These are phyloP conservation scores for Neurospora sp. DNA, from an alignment of 495 filamentous ascomycete genomes.

Conservation along the genomic window DNA sequence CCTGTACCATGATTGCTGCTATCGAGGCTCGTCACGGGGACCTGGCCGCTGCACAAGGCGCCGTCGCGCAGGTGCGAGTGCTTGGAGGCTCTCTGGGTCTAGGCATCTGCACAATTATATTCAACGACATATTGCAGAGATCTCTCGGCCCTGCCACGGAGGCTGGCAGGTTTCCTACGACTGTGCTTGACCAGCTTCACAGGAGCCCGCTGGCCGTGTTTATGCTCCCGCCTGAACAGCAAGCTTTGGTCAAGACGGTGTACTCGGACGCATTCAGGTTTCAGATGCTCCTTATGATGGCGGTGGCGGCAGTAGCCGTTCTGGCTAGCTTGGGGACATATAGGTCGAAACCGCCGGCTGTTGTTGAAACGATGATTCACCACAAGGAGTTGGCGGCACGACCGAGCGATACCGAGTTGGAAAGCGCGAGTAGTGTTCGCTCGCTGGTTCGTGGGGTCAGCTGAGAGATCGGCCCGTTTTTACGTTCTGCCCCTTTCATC, in stretches of 20 bases:
- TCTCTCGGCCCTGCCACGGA: slow-evolving; percentile 2
- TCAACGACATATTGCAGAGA: slow-evolving; percentile 18
- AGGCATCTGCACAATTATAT: slow-evolving; percentile 33
- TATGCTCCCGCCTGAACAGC: neutral
- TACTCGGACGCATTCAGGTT: slow-evolving; percentile 13
- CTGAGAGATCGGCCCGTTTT: neutral
- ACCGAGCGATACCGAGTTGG: slow-evolving; percentile 15
- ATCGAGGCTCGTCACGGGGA: slow-evolving; percentile 37
- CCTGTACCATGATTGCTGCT: slow-evolving; percentile 39
- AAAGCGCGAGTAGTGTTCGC: slow-evolving; percentile 13
- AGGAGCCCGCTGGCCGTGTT: slow-evolving; percentile 9
- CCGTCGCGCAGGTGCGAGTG: slow-evolving; percentile 45
- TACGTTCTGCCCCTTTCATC: no score
- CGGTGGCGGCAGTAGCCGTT: slow-evolving; percentile 17
- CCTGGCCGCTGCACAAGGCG: slow-evolving; percentile 43
- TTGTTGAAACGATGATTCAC: slow-evolving; percentile 12
- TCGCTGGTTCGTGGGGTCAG: slow-evolving; percentile 1
- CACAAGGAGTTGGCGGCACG: slow-evolving; percentile 14
- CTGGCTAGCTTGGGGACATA: slow-evolving; percentile 18
- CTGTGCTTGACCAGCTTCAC: slow-evolving; percentile 7
- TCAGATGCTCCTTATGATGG: slow-evolving; percentile 18
- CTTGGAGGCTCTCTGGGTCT: slow-evolving; percentile 49
- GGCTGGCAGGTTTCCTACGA: slow-evolving; percentile 8
- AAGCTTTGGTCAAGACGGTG: slow-evolving; percentile 4
- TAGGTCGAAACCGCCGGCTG: slow-evolving; percentile 4